Evolutionary conservation across 2,329 filamentous ascomycete species (phyloP), one percentile per base, ranked within the genome.

Genomic region (Rosellinia necatrix): DNA sequence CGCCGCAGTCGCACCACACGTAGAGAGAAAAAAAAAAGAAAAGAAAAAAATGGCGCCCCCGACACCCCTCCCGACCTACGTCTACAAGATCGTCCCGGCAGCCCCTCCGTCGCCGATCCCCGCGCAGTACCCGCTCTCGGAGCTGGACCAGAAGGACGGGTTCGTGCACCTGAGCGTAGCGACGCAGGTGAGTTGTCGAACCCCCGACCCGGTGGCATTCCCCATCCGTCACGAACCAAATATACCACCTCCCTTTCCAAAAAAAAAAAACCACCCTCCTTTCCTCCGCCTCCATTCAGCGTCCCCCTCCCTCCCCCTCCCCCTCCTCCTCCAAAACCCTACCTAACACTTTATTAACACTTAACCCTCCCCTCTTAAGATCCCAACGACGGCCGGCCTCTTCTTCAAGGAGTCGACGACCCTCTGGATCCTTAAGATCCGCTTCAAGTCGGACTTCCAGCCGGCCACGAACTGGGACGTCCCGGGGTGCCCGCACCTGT

Each of bases 161-260:
- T 87, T 84, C 70, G 74, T 87, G 27, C 84, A 87, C 63, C 69
- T 87, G 13, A 86, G 83, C 66, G 82, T 79, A 0, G 75, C 79
- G 2, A 71, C 71, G 32, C 84, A 87, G 74, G 81, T 81, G 66
- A 64, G 67, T 38, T 6, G 2, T 29, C 9, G 10, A 47, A 17
- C 25, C 21, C 32, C 9, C 9, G 12, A n/a, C n/a, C n/a, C n/a
- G n/a, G n/a, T n/a, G n/a, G n/a, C n/a, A n/a, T n/a, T n/a, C n/a
- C n/a, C n/a, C n/a, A n/a, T n/a, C n/a, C n/a, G n/a, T n/a, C n/a
- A n/a, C n/a, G n/a, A n/a, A n/a, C n/a, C n/a, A n/a, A n/a, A n/a
- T n/a, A n/a, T n/a, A n/a, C n/a, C n/a, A n/a, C 15, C 32, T 38
- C 15, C 12, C 19, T 22, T 24, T 32, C 44, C 50, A 12, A 58